Base-by-base conservation (phyloP, 1,284 basidiomycete genomes). In the Bjerkandera adusta region DNA sequence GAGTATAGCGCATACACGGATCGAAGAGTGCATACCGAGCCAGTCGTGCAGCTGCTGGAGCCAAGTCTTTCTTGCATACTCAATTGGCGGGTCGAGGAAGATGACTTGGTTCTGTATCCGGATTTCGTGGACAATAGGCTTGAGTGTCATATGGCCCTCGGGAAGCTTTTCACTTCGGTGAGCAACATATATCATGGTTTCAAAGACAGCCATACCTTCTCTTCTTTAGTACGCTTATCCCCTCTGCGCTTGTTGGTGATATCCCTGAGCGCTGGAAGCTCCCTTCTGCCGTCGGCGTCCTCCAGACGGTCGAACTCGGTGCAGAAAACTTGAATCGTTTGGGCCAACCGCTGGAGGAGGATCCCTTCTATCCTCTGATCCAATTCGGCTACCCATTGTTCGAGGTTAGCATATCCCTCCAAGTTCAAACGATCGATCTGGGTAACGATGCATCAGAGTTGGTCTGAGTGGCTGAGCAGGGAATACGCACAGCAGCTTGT, bases 51-150 rank as follows among this genome's bases (percentile, higher is more conserved):
- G 71, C 62, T 96, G 90, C 43, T 79, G 80, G 54, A 97, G 83
- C 96, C 96, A 99, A 13, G 82, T 87, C 43, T 89, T 84, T 29
- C 95, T 83, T 0, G 95, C 93, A 56, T 91, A 82, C 67, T 99
- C 96, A 68, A 98, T 91, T 44, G 96, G 96, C 7, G 97, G 97
- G 64, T 99, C 95, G 41, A 98, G 77, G 73, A 97, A 97, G 67
- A 99, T 97, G 58, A 97, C 92, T 65, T 99, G 96, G 64, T 98
- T 97, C 63, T 95, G 91, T 75, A 99, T 97, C 62, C 95, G 81
- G 51, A 99, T 90, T 64, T 98, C 94, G 65, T 98, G 94, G 2
- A 94, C 76, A 46, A 96, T 85, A 0, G 92, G 85, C 59, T 91
- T 85, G 55, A 95, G 69, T 0, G 73, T 73, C 75, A 92, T 81